Evolutionary conservation across 495 filamentous ascomycete genomes (phyloP), one percentile per base, ranked within the genome.

Genomic region (Talaromyces borbonicus): DNA sequence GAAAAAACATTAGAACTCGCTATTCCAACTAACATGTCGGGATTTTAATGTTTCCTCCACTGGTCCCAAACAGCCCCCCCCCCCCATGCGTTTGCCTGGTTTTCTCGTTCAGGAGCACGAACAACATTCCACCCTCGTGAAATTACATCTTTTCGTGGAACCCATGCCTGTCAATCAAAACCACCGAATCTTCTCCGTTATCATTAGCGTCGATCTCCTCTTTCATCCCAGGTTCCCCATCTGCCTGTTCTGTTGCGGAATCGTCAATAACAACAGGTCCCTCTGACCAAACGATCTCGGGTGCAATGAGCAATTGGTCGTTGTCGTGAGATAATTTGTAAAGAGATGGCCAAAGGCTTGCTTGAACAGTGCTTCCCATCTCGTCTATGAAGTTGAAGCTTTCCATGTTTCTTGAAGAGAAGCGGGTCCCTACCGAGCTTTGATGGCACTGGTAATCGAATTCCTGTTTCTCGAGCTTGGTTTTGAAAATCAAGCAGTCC

Each of bases 401-500:
- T 11, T 32, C 33, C 42, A 45, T 45, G 3, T 33, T 1, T 31
- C 24, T 29, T 33, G 25, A 1, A 9, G 40, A 45, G 15, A 32
- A 45, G 14, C 9, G 2, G 3, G 11, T 1, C 6, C 16, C 42
- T 0, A 2, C 1, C 4, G 6, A 7, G 11, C 49, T 54, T 18
- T 47, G 26, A 37, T 37, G 46, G 30, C 60, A 58, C 1, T 20
- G 18, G 16, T 58, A 60, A 2, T 32, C n/a, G 11, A 27, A 19
- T 24, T 43, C 50, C 33, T 59, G 56, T 14, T 51, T 27, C 11
- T 62, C 57, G 1, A 62, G 35, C 11, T 29, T 47, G 5, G 43
- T 18, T 24, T 62, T 62, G 30, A 59, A 49, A 0, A 43, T 9
- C 4, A 55, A 7, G 29, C 51, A 59, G 6, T 47, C 19, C 3